phyloP scores from a whole-genome alignment of 345 rosid genomes.

The Carallia brachiata region DNA sequence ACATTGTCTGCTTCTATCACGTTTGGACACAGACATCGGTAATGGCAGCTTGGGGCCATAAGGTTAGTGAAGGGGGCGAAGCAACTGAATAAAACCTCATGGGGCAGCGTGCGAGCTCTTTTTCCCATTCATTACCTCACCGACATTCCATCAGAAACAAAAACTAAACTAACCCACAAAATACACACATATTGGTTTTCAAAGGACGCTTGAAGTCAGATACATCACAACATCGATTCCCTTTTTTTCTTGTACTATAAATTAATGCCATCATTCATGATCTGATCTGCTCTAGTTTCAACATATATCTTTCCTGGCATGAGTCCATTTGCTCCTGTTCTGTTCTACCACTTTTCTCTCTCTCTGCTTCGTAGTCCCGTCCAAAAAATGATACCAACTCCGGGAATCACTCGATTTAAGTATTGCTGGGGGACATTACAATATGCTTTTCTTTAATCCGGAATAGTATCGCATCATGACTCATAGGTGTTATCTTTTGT shows the following conservation, averaged over 20 bases:
- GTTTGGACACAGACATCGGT: constrained; percentile 2
- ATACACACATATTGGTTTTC: constrained; percentile 23
- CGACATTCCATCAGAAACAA: constrained; percentile 58
- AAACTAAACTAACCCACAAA: constrained; percentile 34
- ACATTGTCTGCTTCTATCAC: neutral
- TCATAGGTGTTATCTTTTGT: constrained; percentile 42
- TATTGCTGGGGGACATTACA: constrained; percentile 28
- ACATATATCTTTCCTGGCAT: neutral
- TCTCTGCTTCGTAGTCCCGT: constrained; percentile 36
- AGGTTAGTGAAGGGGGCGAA: constrained; percentile 4
- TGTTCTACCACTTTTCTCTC: constrained; percentile 4
- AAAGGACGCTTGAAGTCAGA: constrained; percentile 42
- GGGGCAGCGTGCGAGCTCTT: constrained; percentile 37
- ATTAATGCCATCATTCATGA: constrained; percentile 29
- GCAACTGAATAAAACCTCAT: constrained; percentile 28
- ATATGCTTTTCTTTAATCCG: constrained; percentile 14
- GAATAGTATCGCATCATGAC: constrained; percentile 42
- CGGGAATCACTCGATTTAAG: constrained; percentile 56
- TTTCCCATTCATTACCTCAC: constrained; percentile 55
- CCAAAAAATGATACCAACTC: constrained; percentile 63
- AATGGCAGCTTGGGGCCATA: constrained; percentile 6
- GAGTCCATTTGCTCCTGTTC: constrained; percentile 3
- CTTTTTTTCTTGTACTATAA: constrained; percentile 49
- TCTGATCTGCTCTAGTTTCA: constrained; percentile 28
- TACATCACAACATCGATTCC: constrained; percentile 67